These are phyloP conservation scores for Saccharomycopsis sp. DNA, from an alignment of 805 yeast species.

Conservation along the genomic window DNA sequence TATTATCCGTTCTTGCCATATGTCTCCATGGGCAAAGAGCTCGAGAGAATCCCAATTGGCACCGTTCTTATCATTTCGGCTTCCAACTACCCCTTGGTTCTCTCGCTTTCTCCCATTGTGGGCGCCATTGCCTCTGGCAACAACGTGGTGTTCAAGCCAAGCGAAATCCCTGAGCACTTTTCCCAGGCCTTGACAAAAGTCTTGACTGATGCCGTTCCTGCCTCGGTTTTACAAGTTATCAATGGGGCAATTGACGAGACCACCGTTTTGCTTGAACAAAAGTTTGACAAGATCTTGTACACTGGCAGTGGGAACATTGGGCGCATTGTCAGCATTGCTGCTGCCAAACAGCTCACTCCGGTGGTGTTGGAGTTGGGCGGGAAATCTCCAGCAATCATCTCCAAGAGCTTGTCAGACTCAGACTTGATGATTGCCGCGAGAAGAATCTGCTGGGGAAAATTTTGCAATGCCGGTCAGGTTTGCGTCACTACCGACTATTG, in stretches of 20 bases:
- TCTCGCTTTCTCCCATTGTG: slow-evolving; percentile 56
- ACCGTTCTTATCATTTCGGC: slow-evolving; percentile 66
- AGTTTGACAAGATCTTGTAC: slow-evolving; percentile 74
- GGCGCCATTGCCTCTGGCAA: slow-evolving; percentile 87
- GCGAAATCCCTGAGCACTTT: slow-evolving; percentile 62
- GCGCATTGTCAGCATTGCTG: slow-evolving; percentile 63
- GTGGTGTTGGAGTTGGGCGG: slow-evolving; percentile 82
- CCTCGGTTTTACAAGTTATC: slow-evolving; percentile 50
- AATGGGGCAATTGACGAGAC: slow-evolving; percentile 42
- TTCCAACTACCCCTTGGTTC: slow-evolving; percentile 67
- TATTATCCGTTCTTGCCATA: slow-evolving; percentile 25
- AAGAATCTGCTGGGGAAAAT: slow-evolving; percentile 71
- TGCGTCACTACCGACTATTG: slow-evolving; percentile 87
- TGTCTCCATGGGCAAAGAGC: slow-evolving; percentile 29
- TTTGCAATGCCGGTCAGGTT: slow-evolving; percentile 79
- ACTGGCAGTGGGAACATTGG: slow-evolving; percentile 82
- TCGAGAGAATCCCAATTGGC: slow-evolving; percentile 47
- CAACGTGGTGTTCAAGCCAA: slow-evolving; percentile 64
- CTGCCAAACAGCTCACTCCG: slow-evolving; percentile 82
- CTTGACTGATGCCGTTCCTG: slow-evolving; percentile 42
- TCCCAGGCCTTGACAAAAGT: slow-evolving; percentile 48
- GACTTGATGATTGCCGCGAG: slow-evolving; percentile 34
- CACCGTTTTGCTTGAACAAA: slow-evolving; percentile 46
- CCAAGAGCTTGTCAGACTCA: slow-evolving; percentile 26
- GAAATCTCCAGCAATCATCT: slow-evolving; percentile 73